A percentile compares a stretch with the other conserved stretches of the same genome.
Evolutionary conservation across 1,139 yeast genomes (phyloP).

Genomic region (Sugiyamaella japonica): DNA sequence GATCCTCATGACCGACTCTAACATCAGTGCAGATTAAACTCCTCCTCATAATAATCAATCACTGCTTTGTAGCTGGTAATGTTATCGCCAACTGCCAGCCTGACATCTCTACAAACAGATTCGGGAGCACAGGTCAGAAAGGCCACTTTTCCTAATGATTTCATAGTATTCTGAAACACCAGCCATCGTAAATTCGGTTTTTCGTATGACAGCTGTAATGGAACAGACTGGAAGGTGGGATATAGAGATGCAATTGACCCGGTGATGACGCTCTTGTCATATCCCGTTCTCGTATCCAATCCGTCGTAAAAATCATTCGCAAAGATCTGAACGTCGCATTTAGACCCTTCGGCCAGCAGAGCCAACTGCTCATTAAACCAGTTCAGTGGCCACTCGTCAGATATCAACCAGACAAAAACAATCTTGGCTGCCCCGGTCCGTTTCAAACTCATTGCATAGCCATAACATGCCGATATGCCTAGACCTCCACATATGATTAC

Average conservation of each 20-base stretch:
- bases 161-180: constrained; percentile 13
- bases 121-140: constrained; percentile 19
- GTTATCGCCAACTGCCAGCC: constrained; percentile 44
- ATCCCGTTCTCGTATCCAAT: neutral
- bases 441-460: constrained; percentile 28
- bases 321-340: constrained; percentile 22
- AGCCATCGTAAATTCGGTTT: constrained; percentile 15
- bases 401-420: constrained; percentile 22
- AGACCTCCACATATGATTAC: constrained; percentile 62
- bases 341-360: constrained; percentile 12
- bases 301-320: constrained; percentile 17
- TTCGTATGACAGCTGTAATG: constrained; percentile 8
- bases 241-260: constrained; percentile 6
- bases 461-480: constrained; percentile 56
- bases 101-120: constrained; percentile 27
- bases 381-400: constrained; percentile 17
- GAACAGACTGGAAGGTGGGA: constrained; percentile 8
- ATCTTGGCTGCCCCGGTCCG: constrained; percentile 14
- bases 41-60: constrained; percentile 40
- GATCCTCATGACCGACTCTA: no score
- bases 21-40: constrained; percentile 23
- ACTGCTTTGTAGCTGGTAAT: constrained; percentile 21
- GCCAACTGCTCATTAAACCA: constrained; percentile 23
- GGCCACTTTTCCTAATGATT: constrained; percentile 10
- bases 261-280: neutral